Conservation (phyloP, 495 filamentous ascomycete species). For the Trichoderma asperelloides region DNA sequence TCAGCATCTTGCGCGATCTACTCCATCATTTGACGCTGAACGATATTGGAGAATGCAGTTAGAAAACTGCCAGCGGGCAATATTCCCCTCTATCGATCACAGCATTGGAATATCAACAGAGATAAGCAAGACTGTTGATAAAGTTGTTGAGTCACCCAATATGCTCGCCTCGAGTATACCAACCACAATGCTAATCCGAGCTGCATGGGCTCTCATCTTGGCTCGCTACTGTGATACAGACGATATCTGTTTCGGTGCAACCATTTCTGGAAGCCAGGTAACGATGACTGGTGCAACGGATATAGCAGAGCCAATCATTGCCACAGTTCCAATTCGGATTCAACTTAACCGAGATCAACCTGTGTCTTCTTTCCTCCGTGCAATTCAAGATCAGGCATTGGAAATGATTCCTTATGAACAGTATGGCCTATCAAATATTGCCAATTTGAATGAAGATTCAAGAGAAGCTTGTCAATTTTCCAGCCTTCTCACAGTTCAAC, state of each 20-base stretch:
- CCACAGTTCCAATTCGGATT: slow-evolving; percentile 47
- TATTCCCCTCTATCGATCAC: neutral
- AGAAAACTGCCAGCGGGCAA: neutral
- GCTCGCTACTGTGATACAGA: slow-evolving; percentile 26
- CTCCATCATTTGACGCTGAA: neutral
- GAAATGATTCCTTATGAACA: slow-evolving; percentile 37
- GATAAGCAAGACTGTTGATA: neutral
- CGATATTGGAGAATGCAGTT: neutral
- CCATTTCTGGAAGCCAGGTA: slow-evolving; percentile 39
- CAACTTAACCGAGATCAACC: slow-evolving; percentile 9
- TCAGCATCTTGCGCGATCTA: neutral
- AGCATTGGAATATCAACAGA: neutral
- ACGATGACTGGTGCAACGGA: slow-evolving; percentile 34
- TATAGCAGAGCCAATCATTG: slow-evolving; percentile 45
- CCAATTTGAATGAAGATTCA: neutral
- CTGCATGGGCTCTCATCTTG: slow-evolving; percentile 35
- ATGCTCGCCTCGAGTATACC: slow-evolving; percentile 18
- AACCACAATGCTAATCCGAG: slow-evolving; percentile 36
- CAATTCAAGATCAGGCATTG: slow-evolving; percentile 25
- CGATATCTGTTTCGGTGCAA: slow-evolving; percentile 39
- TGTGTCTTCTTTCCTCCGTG: slow-evolving; percentile 14
- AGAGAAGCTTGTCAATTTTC: slow-evolving; percentile 9
- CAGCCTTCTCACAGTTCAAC: neutral
- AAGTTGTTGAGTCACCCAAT: neutral
- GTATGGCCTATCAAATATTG: slow-evolving; percentile 34